Conservation (phyloP, 352 stramenopile species). For the Phytophthora crassamura region DNA sequence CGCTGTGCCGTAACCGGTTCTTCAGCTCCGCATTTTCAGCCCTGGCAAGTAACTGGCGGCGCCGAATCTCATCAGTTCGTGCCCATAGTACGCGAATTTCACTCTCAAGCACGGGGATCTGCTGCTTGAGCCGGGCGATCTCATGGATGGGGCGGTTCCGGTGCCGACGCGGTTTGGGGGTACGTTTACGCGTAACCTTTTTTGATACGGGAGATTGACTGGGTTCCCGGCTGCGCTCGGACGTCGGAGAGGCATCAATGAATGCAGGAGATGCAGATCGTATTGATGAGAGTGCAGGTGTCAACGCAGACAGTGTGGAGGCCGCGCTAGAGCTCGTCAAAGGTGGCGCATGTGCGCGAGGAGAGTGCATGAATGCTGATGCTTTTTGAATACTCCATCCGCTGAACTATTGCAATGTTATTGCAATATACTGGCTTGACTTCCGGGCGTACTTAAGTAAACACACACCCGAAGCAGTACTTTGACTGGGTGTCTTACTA, state of each 20-base stretch:
- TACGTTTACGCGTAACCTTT: slow-evolving; percentile 9
- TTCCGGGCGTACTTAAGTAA: too few relatives aligned
- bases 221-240: neutral
- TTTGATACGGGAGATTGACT: slow-evolving; percentile 12
- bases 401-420: neutral
- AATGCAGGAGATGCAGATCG: neutral
- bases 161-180: slow-evolving; percentile 3
- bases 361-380: neutral
- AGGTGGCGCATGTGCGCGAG: neutral
- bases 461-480: too few relatives aligned
- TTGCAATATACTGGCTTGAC: neutral
- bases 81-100: slow-evolving; percentile 11
- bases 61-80: slow-evolving; percentile 1
- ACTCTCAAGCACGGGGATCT: slow-evolving; percentile 17
- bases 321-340: neutral
- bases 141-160: slow-evolving; percentile 23
- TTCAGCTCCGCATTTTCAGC: slow-evolving; percentile 15
- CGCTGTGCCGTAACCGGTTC: slow-evolving; percentile 3
- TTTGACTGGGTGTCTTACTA: too few relatives aligned
- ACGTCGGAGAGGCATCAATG: neutral
- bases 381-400: too few relatives aligned
- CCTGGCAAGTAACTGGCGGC: neutral
- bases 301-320: slow-evolving; percentile 2
- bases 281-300: too few relatives aligned
- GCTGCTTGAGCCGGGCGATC: slow-evolving; percentile 17